These are phyloP conservation scores for Chrysoporthe cubensis DNA, from an alignment of 2,329 filamentous ascomycete genomes.

Conservation along the genomic window DNA sequence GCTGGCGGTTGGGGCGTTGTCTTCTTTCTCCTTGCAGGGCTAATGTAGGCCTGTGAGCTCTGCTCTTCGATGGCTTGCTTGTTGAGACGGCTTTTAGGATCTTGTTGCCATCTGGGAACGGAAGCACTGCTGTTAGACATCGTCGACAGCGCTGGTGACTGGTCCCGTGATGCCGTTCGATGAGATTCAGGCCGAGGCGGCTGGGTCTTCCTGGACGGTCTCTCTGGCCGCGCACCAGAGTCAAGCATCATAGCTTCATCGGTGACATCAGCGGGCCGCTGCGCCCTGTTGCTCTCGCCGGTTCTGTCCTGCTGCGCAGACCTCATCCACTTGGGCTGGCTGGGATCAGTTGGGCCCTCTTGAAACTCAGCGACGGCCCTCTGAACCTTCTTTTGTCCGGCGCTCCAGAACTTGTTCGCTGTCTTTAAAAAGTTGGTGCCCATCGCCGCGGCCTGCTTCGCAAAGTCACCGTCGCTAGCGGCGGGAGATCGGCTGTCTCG, in stretches of 20 bases:
- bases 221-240: constrained; percentile 60
- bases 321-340: constrained; percentile 94
- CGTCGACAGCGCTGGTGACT: constrained; percentile 53
- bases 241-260: constrained; percentile 84
- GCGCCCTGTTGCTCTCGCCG: constrained; percentile 38
- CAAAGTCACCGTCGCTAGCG: constrained; percentile 69
- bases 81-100: constrained; percentile 66
- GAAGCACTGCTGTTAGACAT: constrained; percentile 49
- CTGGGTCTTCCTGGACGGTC: constrained; percentile 36
- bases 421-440: constrained; percentile 88
- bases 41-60: constrained; percentile 81
- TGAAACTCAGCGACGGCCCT: constrained; percentile 89
- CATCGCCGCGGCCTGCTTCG: constrained; percentile 80
- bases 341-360: constrained; percentile 71
- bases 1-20: constrained; percentile 54
- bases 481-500: constrained; percentile 61
- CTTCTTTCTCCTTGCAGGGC: constrained; percentile 80
- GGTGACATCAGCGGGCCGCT: constrained; percentile 51
- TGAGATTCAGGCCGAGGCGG: constrained; percentile 39
- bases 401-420: constrained; percentile 94
- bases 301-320: constrained; percentile 60
- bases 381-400: constrained; percentile 88
- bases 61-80: constrained; percentile 79
- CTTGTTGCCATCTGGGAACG: constrained; percentile 65
- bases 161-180: constrained; percentile 46